Base-by-base conservation (phyloP, 345 rosid genomes). In the Bruguiera gymnorhiza region DNA sequence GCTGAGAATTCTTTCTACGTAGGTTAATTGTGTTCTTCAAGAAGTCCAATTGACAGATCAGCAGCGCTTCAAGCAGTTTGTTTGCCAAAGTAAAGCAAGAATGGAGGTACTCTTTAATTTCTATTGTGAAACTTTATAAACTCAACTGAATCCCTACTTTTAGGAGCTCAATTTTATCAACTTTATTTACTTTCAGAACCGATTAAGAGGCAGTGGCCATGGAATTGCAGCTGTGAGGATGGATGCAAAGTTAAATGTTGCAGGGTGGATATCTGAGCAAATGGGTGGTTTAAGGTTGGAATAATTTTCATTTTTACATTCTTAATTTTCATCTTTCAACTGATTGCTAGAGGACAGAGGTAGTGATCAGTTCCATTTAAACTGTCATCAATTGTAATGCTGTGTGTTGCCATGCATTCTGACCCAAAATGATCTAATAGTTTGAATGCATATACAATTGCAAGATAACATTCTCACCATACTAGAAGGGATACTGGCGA, bases 191-290 rank as follows among this genome's bases (percentile, higher is more conserved):
- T 68, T 74, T 52, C 81, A 95, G 99, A 90, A 89, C 80, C 98
- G 89, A 36, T 57, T 95, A 78, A 84, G 93, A 80, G 98, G 98
- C 77, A 80, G 98, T 77, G 99, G 99, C 63, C 97, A 95, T 11
- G 92, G 88, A 77, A 77, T 95, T 76, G 98, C 98, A 36, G 91
- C 93, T 2, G 83, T 92, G 32, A 87, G 99, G 79, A 87, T 92
- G 98, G 96, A 88, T 79, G 98, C 97, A 65, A 92, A 88, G 88
- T 80, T 92, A 75, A 91, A 87, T 76, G 63, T 81, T 76, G 86
- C 98, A 11, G 99, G 98, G 68, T 92, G 97, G 98, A 80, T 95
- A 68, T 91, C 99, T 75, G 99, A 95, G 74, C 99, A 92, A 83
- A 95, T 95, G 96, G 92, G 96, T 80, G 98, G 99, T 81, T 73